These are phyloP conservation scores for Hexamita inflata DNA, from an alignment of 208 protist genomes.

Conservation along the genomic window DNA sequence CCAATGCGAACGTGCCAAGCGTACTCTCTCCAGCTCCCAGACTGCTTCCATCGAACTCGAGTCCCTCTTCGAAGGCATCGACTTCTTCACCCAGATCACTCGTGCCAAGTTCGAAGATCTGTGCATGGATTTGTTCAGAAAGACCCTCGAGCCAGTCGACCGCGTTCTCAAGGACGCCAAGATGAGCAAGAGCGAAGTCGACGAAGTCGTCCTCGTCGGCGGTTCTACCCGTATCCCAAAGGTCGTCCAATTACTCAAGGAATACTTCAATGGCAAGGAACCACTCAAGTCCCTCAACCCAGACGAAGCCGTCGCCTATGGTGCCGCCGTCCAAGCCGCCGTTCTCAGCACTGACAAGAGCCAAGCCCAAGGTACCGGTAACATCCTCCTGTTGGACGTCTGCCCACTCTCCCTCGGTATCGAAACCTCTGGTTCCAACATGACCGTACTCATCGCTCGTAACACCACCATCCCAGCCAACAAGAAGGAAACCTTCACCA, in stretches of 20 bases:
- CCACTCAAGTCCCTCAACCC: slow-evolving; percentile 42
- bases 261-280: slow-evolving; percentile 37
- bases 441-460: slow-evolving; percentile 51
- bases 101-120: slow-evolving; percentile 52
- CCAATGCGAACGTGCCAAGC: slow-evolving; percentile 39
- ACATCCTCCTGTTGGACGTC: slow-evolving; percentile 88
- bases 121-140: slow-evolving; percentile 62
- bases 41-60: slow-evolving; percentile 30
- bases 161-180: slow-evolving; percentile 56
- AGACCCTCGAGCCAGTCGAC: slow-evolving; percentile 73
- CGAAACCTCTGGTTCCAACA: slow-evolving; percentile 84
- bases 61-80: slow-evolving; percentile 35
- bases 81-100: slow-evolving; percentile 36
- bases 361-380: slow-evolving; percentile 59
- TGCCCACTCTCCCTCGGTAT: slow-evolving; percentile 92
- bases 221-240: slow-evolving; percentile 40
- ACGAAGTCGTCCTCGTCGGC: slow-evolving; percentile 44
- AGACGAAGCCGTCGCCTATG: slow-evolving; percentile 42
- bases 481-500: slow-evolving; percentile 68
- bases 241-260: slow-evolving; percentile 24
- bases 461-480: slow-evolving; percentile 39
- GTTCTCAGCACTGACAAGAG: slow-evolving; percentile 55
- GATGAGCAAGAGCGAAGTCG: slow-evolving; percentile 30
- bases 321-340: slow-evolving; percentile 35
- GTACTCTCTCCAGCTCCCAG: slow-evolving; percentile 22